Conservation (phyloP, 805 yeast genomes). For the Saccharomycopsis babjevae region DNA sequence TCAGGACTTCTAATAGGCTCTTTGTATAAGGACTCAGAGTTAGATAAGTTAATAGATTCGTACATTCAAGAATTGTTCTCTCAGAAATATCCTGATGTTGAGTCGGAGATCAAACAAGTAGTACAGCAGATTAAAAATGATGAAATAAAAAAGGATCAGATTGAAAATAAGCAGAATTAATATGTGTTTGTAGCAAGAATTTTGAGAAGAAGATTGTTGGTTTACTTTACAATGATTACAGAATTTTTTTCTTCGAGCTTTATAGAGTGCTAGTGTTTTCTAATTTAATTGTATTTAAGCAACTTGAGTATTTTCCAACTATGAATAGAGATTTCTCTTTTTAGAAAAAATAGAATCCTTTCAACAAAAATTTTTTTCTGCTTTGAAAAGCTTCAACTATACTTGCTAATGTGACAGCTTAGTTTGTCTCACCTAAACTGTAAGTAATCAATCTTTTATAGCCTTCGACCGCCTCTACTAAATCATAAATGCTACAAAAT, state of each 20-base stretch:
- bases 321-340: too few species aligned
- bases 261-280: too few species aligned
- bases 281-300: not conserved
- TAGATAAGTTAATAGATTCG: slow-evolving; percentile 9
- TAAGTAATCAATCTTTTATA: slow-evolving; percentile 28
- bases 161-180: not conserved
- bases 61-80: slow-evolving; percentile 4
- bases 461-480: slow-evolving; percentile 33
- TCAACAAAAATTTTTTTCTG: not conserved
- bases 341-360: too few species aligned
- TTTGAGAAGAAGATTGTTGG: not conserved
- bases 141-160: not conserved
- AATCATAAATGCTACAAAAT: slow-evolving; percentile 30
- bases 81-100: not conserved
- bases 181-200: not conserved
- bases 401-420: not conserved
- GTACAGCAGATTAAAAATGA: not conserved
- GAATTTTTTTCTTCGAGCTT: not conserved
- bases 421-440: not conserved
- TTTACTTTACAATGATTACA: not conserved
- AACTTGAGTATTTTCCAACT: too few species aligned
- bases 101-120: not conserved
- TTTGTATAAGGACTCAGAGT: slow-evolving; percentile 11
- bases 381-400: too few species aligned
- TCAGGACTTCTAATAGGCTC: slow-evolving; percentile 16